These are phyloP conservation scores for Tylopilus sp. DNA, from an alignment of 1,284 basidiomycete species.

Conservation along the genomic window DNA sequence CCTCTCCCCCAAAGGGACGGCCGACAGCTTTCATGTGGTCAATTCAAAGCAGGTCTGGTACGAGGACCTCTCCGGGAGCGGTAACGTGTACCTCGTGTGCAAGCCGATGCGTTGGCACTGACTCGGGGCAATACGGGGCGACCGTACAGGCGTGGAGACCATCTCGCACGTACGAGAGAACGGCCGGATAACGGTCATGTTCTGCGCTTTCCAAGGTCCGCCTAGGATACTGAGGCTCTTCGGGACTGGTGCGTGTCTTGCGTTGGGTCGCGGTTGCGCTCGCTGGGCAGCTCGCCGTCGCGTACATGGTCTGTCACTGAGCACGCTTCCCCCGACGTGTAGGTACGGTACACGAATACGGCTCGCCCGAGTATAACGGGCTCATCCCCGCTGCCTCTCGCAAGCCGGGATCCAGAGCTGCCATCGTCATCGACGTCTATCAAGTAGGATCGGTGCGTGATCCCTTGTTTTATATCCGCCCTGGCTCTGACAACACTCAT, in stretches of 20 bases:
- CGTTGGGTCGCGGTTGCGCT: background rate
- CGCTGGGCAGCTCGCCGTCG: background rate
- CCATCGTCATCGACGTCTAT: slow-evolving; percentile 45
- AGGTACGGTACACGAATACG: slow-evolving; percentile 53
- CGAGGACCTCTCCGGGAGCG: slow-evolving; percentile 54
- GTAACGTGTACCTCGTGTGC: slow-evolving; percentile 26
- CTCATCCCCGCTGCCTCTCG: slow-evolving; percentile 43
- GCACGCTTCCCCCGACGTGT: background rate
- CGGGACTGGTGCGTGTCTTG: slow-evolving; percentile 40
- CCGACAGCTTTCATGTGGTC: slow-evolving; percentile 47
- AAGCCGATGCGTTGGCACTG: background rate
- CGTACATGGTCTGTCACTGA: background rate
- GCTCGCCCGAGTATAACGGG: slow-evolving; percentile 34
- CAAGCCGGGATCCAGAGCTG: slow-evolving; percentile 49
- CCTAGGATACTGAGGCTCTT: slow-evolving; percentile 51
- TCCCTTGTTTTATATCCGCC: background rate
- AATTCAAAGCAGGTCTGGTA: slow-evolving; percentile 51
- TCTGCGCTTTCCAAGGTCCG: slow-evolving; percentile 52
- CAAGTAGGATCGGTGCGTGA: slow-evolving; percentile 48
- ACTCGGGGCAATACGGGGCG: background rate
- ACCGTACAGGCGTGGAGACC: slow-evolving; percentile 45
- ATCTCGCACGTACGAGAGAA: slow-evolving; percentile 59
- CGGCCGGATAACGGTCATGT: slow-evolving; percentile 53
- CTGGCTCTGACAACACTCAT: background rate
- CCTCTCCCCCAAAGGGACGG: slow-evolving; percentile 51